phyloP scores from a whole-genome alignment of 306 rosid species.

The Casuarina equisetifolia region DNA sequence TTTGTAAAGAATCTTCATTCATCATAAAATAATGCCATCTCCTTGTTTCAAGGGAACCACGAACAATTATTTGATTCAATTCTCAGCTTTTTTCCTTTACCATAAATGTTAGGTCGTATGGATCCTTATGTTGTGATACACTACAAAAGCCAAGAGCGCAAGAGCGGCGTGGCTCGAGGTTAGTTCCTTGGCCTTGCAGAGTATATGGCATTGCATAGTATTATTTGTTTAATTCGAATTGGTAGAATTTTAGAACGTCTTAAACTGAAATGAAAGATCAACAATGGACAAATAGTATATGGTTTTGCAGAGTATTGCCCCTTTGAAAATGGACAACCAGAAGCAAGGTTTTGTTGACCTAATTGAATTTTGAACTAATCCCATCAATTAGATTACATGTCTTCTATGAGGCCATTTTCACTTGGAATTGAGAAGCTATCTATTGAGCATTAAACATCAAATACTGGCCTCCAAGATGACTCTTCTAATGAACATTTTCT shows the following conservation, averaged over 20 bases:
- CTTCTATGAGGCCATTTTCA: too few relatives aligned
- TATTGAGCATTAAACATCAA: too few relatives aligned
- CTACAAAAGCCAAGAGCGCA: conserved; percentile 76
- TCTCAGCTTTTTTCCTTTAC: not conserved
- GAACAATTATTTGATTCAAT: not conserved
- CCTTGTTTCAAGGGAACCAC: too few relatives aligned
- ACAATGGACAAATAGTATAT: not conserved
- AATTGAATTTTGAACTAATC: not conserved
- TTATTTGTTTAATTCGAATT: too few relatives aligned
- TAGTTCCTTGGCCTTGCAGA: not conserved
- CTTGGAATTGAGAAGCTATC: too few relatives aligned
- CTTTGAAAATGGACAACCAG: not conserved
- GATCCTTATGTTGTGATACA: conserved; percentile 83
- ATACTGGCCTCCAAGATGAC: too few relatives aligned
- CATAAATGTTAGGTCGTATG: conserved; percentile 42
- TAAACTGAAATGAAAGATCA: too few relatives aligned
- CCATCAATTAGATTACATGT: not conserved
- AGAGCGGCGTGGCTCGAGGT: conserved; percentile 73
- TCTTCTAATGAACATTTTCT: too few relatives aligned
- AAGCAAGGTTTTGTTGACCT: not conserved
- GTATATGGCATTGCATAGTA: too few relatives aligned
- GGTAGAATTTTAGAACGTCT: too few relatives aligned
- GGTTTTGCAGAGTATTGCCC: not conserved
- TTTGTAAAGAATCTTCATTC: too few relatives aligned
- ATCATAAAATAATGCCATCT: too few relatives aligned